Percentiles rank a stretch among this genome's conserved stretches.
Evolutionary conservation across 2,329 filamentous ascomycete species (phyloP).

Genomic region (Fusarium robinianum): DNA sequence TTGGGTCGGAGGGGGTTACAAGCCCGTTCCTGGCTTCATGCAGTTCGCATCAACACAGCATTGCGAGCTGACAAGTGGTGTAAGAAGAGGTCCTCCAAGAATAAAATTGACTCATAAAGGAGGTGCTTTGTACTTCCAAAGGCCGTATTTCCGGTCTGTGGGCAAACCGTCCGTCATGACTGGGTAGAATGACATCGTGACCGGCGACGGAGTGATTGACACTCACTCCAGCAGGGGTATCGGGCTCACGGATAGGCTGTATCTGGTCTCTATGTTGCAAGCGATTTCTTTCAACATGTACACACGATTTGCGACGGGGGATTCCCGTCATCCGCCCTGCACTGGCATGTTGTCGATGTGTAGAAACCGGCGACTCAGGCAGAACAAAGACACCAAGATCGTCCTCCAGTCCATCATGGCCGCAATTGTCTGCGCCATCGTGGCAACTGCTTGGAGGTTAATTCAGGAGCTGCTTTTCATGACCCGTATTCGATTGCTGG

Average conservation of each 20-base stretch:
- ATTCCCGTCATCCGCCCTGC: constrained; percentile 11
- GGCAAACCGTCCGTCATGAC: constrained; percentile 30
- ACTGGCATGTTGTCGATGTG: constrained; percentile 13
- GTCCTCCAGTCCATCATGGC: constrained; percentile 39
- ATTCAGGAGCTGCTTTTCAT: constrained; percentile 35
- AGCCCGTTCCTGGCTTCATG: constrained; percentile 8
- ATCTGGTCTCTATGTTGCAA: constrained; percentile 36
- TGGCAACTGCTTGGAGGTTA: constrained; percentile 28
- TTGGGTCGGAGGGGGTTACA: constrained; percentile 7
- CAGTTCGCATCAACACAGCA: constrained; percentile 28
- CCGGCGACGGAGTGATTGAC: constrained; percentile 27
- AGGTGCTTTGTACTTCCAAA: constrained; percentile 29
- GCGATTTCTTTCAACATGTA: constrained; percentile 36
- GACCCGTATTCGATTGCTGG: constrained; percentile 39
- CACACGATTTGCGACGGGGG: constrained; percentile 5
- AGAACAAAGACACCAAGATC: constrained; percentile 36
- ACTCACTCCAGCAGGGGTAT: constrained; percentile 20
- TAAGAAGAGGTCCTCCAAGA: constrained; percentile 18
- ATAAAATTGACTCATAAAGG: constrained; percentile 20
- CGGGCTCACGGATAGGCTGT: constrained; percentile 25
- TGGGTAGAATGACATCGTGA: constrained; percentile 18
- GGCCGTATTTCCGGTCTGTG: constrained; percentile 15
- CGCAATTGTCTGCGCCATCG: constrained; percentile 36
- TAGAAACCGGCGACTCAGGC: constrained; percentile 24
- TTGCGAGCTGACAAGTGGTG: constrained; percentile 26